phyloP scores from a whole-genome alignment of 2,329 filamentous ascomycete species.

The Coniochaeta pulveracea region DNA sequence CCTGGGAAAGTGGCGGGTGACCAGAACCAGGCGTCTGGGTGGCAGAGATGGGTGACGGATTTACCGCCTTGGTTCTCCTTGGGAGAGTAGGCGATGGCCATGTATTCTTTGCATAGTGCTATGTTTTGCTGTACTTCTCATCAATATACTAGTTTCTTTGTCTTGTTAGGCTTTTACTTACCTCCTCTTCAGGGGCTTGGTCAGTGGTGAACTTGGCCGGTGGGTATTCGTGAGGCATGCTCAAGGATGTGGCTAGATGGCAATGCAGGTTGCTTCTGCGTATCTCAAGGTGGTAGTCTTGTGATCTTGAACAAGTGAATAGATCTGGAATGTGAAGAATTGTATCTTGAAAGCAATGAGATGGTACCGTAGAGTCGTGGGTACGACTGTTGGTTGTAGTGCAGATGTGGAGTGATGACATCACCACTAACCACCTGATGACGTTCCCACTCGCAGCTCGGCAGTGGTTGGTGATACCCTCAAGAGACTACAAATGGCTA shows the following conservation, averaged over 20 bases:
- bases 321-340: too few relatives aligned
- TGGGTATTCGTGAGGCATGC: slow-evolving; percentile 5
- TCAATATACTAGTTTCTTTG: neutral
- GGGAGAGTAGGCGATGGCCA: slow-evolving; percentile 7
- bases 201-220: slow-evolving; percentile 4
- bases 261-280: neutral
- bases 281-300: neutral
- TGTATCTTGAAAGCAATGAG: neutral
- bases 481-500: too few relatives aligned
- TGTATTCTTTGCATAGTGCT: slow-evolving; percentile 7
- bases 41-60: slow-evolving; percentile 7
- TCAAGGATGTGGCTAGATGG: neutral
- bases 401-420: neutral
- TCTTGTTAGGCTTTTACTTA: neutral
- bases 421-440: neutral
- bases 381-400: too few relatives aligned
- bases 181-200: slow-evolving; percentile 7
- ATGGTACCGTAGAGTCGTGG: too few relatives aligned
- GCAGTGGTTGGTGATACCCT: too few relatives aligned
- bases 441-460: too few relatives aligned
- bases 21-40: slow-evolving; percentile 8
- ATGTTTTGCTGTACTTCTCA: slow-evolving; percentile 4
- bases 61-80: slow-evolving; percentile 6
- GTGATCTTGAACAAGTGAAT: too few relatives aligned
- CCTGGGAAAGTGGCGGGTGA: slow-evolving; percentile 8